Conservation (phyloP, 2,329 filamentous ascomycete species). For the Cadophora luteo-olivacea region DNA sequence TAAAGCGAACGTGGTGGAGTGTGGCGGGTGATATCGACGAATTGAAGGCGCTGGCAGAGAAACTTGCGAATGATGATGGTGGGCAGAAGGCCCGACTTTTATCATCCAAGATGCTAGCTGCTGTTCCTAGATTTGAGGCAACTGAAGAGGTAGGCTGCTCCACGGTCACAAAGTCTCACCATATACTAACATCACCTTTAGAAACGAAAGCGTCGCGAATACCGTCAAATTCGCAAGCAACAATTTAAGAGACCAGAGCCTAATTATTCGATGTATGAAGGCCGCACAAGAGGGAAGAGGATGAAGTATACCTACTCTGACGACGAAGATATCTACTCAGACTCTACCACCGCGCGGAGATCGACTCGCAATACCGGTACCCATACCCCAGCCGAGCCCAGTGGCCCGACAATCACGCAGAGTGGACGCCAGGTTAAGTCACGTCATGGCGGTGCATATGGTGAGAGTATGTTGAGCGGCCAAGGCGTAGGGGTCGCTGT, state of each 20-base stretch:
- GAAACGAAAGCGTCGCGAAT: slow-evolving; percentile 94
- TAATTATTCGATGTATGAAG: slow-evolving; percentile 93
- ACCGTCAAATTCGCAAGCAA: slow-evolving; percentile 75
- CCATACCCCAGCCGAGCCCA: slow-evolving; percentile 74
- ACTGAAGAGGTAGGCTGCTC: slow-evolving; percentile 80
- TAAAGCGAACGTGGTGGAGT: slow-evolving; percentile 86
- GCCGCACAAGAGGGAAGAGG: slow-evolving; percentile 92
- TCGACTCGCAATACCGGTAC: slow-evolving; percentile 78
- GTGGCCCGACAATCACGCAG: slow-evolving; percentile 72
- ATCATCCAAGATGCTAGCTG: slow-evolving; percentile 76
- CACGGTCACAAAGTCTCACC: slow-evolving; percentile 4
- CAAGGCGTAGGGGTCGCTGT: slow-evolving; percentile 24
- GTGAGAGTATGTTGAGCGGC: slow-evolving; percentile 61
- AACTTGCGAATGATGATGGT: slow-evolving; percentile 77
- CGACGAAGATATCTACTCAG: slow-evolving; percentile 76
- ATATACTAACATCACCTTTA: slow-evolving; percentile 46
- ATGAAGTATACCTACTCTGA: slow-evolving; percentile 97
- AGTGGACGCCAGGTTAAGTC: slow-evolving; percentile 86
- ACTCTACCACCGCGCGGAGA: slow-evolving; percentile 65
- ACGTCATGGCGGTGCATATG: slow-evolving; percentile 59
- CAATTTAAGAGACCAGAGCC: slow-evolving; percentile 87
- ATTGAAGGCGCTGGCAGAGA: slow-evolving; percentile 75
- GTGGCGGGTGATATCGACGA: slow-evolving; percentile 92
- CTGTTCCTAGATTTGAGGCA: slow-evolving; percentile 88
- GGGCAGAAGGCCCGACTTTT: slow-evolving; percentile 82